Evolutionary conservation across 192 early-diverging fungal species (phyloP).

Genomic region (Coemansia sp.): DNA sequence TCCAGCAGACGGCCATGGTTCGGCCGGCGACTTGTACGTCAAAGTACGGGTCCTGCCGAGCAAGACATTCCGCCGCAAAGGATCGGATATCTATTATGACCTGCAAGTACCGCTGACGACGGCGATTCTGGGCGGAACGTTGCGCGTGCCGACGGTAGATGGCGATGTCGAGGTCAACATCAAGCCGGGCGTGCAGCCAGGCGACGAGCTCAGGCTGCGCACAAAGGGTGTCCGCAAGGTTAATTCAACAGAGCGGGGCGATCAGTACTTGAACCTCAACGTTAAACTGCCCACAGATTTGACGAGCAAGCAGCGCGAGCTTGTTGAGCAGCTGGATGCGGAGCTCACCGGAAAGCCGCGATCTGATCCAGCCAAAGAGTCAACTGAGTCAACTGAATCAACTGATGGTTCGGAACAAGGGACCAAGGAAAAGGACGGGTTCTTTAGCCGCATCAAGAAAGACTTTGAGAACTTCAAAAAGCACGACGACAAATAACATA

Average conservation of each 20-base stretch:
- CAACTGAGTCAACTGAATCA: neutral
- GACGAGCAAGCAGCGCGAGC: conserved; percentile 52
- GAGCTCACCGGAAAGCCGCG: conserved; percentile 20
- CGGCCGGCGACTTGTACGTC: conserved; percentile 83
- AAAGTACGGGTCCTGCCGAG: conserved; percentile 68
- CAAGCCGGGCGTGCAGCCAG: conserved; percentile 82
- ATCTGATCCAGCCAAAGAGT: neutral
- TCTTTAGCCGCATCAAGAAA: conserved; percentile 58
- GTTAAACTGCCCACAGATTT: conserved; percentile 71
- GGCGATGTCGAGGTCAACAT: conserved; percentile 92
- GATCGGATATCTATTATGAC: conserved; percentile 72
- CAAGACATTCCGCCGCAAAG: conserved; percentile 80
- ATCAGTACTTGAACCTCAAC: conserved; percentile 87
- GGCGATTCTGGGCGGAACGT: conserved; percentile 83
- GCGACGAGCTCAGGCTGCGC: conserved; percentile 76
- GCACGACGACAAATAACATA: conserved; percentile 22
- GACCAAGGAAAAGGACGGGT: conserved; percentile 28
- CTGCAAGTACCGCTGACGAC: conserved; percentile 77
- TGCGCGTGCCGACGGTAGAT: conserved; percentile 89
- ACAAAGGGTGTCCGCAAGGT: conserved; percentile 71
- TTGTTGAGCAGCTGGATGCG: conserved; percentile 63
- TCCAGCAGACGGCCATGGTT: conserved; percentile 68
- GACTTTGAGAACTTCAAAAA: conserved; percentile 59
- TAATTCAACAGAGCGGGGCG: conserved; percentile 63
- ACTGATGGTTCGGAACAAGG: neutral